Conservation (phyloP, 768 basidiomycete species). For the Termitomyces sp. region DNA sequence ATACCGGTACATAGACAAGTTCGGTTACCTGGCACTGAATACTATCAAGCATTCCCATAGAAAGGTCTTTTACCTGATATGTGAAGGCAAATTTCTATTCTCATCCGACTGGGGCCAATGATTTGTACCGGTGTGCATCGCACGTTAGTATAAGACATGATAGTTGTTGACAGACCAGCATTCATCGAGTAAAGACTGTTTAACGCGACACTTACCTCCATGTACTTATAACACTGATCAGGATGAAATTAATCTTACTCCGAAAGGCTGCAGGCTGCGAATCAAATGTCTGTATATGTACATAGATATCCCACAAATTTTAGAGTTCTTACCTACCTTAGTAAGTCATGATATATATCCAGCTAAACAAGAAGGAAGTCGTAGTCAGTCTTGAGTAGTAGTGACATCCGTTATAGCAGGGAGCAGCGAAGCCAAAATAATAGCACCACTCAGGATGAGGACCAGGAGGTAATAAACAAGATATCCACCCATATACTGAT, state of each 20-base stretch:
- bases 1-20: no score
- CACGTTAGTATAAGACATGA: no score
- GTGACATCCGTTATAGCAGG: conserved; percentile 1
- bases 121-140: no score
- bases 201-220: neutral
- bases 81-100: neutral
- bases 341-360: no score
- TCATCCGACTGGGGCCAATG: neutral
- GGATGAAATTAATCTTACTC: neutral
- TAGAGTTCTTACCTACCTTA: neutral
- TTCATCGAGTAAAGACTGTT: neutral
- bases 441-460: conserved; percentile 19
- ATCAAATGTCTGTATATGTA: no score
- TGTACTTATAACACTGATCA: neutral
- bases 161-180: no score
- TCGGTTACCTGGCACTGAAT: no score
- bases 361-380: neutral
- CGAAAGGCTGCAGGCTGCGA: neutral
- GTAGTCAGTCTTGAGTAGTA: neutral
- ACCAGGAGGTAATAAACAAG: conserved; percentile 45
- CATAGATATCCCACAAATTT: neutral
- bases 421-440: conserved; percentile 25
- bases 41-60: no score
- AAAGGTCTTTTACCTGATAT: neutral
- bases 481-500: conserved; percentile 44